Percentiles rank a stretch among this genome's conserved stretches.
Conservation (phyloP, 805 yeast genomes). For the Hanseniaspora lachancei region DNA sequence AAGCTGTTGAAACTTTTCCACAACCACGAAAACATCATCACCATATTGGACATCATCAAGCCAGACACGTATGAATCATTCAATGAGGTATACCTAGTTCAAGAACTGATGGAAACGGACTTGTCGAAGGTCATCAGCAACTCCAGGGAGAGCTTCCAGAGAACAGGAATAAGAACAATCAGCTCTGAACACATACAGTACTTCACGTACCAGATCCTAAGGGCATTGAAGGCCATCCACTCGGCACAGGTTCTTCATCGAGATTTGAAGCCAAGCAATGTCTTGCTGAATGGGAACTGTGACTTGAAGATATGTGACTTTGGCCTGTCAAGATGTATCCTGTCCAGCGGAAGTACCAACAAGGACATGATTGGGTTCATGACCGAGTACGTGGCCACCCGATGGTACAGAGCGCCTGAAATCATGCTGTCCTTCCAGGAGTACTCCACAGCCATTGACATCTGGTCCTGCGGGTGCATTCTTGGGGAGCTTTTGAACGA, state of each 20-base stretch:
- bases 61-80: slow-evolving; percentile 48
- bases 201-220: slow-evolving; percentile 53
- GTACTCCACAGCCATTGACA: slow-evolving; percentile 63
- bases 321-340: slow-evolving; percentile 52
- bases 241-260: slow-evolving; percentile 63
- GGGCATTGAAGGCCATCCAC: slow-evolving; percentile 61
- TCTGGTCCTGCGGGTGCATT: slow-evolving; percentile 74
- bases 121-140: slow-evolving; percentile 48
- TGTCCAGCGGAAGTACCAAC: slow-evolving; percentile 29
- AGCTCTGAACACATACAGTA: slow-evolving; percentile 60
- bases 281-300: slow-evolving; percentile 55
- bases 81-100: slow-evolving; percentile 60
- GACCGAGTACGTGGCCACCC: slow-evolving; percentile 73
- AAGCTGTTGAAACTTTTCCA: slow-evolving; percentile 51
- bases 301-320: slow-evolving; percentile 69
- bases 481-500: slow-evolving; percentile 51
- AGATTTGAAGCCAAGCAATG: slow-evolving; percentile 64
- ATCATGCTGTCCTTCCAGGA: slow-evolving; percentile 63
- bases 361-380: slow-evolving; percentile 40
- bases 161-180: slow-evolving; percentile 24
- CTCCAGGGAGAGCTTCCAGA: slow-evolving; percentile 24
- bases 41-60: slow-evolving; percentile 51
- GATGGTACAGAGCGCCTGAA: slow-evolving; percentile 80
- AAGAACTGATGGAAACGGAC: slow-evolving; percentile 69
- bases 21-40: slow-evolving; percentile 59